Base-by-base conservation (phyloP, 306 rosid genomes). In the Myrica gale region DNA sequence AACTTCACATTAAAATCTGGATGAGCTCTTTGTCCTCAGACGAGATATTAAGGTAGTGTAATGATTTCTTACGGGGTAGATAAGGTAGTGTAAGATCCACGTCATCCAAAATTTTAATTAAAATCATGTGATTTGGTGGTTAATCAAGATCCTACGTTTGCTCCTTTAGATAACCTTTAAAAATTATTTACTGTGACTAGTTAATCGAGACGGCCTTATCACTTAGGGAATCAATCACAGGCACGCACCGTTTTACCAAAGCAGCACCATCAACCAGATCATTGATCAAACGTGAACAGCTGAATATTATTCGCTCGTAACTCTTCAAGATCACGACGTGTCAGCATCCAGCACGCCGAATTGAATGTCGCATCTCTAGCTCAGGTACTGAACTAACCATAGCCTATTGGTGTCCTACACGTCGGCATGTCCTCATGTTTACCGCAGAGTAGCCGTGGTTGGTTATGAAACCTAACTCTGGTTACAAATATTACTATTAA, bases 401-500 rank as follows among this genome's bases (percentile, higher is more conserved):
- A 7, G 23, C 9, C 60, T n/a, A n/a, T 55, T 10, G 60, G 9
- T n/a, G 23, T 6, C 5, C 6, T n/a, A 6, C 21, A 17, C 60
- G 60, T n/a, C 60, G 10, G 21, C 60, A 1, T 0, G 19, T 55
- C 60, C 23, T 2, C 19, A 4, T 6, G 23, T 17, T 23, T 8
- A 55, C 7, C 61, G 6, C 21, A 19, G n/a, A 5, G 21, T 69
- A 78, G 74, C 80, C 85, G 11, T 65, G 44, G 73, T 81, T 57
- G 10, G 71, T 47, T 72, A 23, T 16, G 26, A 20, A 26, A 48
- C 62, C 53, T 20, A 63, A 80, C 76, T 3, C 0, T 9, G 57
- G 82, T 74, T 60, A 69, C 62, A 65, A 46, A 60, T 8, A 9
- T 32, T 32, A 32, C 37, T 32, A 32, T 2, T 55, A 1, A 4